Base-by-base conservation (phyloP, 1,139 yeast species). In the Nakaseomyces sp. region DNA sequence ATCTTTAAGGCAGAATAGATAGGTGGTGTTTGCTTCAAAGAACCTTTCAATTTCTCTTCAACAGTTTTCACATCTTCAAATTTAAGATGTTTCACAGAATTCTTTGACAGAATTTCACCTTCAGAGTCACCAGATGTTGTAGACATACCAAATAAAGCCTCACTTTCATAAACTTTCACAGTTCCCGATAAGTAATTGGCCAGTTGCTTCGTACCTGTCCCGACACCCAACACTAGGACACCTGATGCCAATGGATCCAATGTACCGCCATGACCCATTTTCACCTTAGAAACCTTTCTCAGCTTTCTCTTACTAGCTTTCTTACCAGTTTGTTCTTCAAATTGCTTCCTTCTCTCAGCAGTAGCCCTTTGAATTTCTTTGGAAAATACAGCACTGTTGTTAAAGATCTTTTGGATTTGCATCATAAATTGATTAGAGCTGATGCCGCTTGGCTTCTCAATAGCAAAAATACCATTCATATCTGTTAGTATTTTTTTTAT, bases 201-300 rank as follows among this genome's bases (percentile, higher is more conserved):
- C 40, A 93, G 69, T 59, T 76, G 71, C 60, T 89, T 91, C 2
- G 99, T 93, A 1, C 98, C 98, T 2, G 70, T 53, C 8, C 96
- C 96, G 20, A 93, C 76, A 3, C 98, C 99, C 47, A 93, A 73
- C 1, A 93, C 93, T 47, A 91, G 64, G 1, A 91, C 91, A 7
- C 99, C 99, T 25, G 88, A 79, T 0, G 99, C 99, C 45, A 87
- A 65, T 0, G 97, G 97, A 58, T 93, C 99, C 38, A 93, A 70
- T 0, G 99, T 91, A 5, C 99, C 99, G 6, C 98, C 99, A 64
- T 93, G 99, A 1, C 99, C 99, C 69, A 91, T 82, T 59, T 93
- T 91, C 25, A 89, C 77, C 55, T 79, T 79, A 15, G 68, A 61
- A n/a, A 75, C 65, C 43, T 70, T 67, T 40, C 73, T 66, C 28